phyloP scores from a whole-genome alignment of 2,329 filamentous ascomycete genomes.

The Magnaporthiopsis poae region DNA sequence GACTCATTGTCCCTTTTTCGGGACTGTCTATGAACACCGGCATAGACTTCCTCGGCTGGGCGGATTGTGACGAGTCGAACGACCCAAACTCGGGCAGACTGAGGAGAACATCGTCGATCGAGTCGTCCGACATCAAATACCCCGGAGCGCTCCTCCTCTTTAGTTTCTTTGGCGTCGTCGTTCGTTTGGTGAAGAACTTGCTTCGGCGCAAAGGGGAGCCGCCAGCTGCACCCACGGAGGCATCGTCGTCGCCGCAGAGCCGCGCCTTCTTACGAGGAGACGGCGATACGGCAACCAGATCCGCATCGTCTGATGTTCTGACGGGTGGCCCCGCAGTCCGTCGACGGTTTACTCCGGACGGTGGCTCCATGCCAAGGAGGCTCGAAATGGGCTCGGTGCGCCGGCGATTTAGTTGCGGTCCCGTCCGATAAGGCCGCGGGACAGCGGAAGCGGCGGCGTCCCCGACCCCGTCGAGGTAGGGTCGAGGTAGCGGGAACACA shows the following conservation, averaged over 20 bases:
- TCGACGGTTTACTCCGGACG: slow-evolving; percentile 15
- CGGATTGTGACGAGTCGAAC: slow-evolving; percentile 21
- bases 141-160: slow-evolving; percentile 26
- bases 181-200: slow-evolving; percentile 39
- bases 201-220: slow-evolving; percentile 32
- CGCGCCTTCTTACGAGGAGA: slow-evolving; percentile 49
- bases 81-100: slow-evolving; percentile 40
- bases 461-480: slow-evolving; percentile 37
- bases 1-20: neutral
- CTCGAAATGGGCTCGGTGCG: slow-evolving; percentile 43
- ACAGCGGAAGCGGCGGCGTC: slow-evolving; percentile 13
- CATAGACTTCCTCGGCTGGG: slow-evolving; percentile 30
- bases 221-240: slow-evolving; percentile 12
- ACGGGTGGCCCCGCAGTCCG: slow-evolving; percentile 17
- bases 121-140: slow-evolving; percentile 46
- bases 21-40: slow-evolving; percentile 35
- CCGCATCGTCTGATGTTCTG: neutral
- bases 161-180: slow-evolving; percentile 18
- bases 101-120: slow-evolving; percentile 43
- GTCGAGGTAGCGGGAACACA: slow-evolving; percentile 49
- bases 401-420: slow-evolving; percentile 34
- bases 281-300: slow-evolving; percentile 13
- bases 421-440: slow-evolving; percentile 22
- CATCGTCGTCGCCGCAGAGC: slow-evolving; percentile 34
- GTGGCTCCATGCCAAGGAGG: slow-evolving; percentile 23